Conservation (phyloP, 2,329 filamentous ascomycete genomes). For the Orbilia brochopaga region DNA sequence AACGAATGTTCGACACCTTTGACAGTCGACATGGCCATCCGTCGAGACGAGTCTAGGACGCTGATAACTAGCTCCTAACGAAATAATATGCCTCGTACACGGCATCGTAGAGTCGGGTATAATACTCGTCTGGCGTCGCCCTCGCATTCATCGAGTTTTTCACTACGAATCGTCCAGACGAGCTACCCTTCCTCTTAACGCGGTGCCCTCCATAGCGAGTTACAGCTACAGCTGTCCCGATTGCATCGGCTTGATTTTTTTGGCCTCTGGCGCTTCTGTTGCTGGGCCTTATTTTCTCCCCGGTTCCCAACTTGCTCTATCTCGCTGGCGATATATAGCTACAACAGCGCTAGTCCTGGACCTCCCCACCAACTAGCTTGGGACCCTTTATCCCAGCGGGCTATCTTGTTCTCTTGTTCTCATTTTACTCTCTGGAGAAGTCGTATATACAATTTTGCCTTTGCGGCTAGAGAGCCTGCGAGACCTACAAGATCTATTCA, state of each 20-base stretch:
- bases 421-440: background rate
- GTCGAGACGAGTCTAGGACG: background rate
- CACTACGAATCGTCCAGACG: slow-evolving; percentile 10
- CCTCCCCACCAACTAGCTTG: background rate
- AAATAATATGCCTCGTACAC: background rate
- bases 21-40: background rate
- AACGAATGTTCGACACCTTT: background rate
- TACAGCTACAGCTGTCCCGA: background rate
- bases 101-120: slow-evolving; percentile 16
- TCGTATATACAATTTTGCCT: background rate
- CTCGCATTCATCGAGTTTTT: slow-evolving; percentile 1
- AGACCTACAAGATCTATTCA: background rate
- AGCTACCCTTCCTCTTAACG: slow-evolving; percentile 22
- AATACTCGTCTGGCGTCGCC: slow-evolving; percentile 33
- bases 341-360: background rate
- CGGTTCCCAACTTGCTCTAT: background rate
- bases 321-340: slow-evolving; percentile 3
- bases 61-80: background rate
- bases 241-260: background rate
- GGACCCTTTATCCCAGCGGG: background rate
- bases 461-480: background rate
- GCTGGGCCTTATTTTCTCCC: background rate
- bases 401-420: background rate
- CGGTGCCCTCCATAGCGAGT: slow-evolving; percentile 1
- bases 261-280: background rate